phyloP scores from a whole-genome alignment of 1,139 yeast genomes.

The Yamadazyma aaseri region DNA sequence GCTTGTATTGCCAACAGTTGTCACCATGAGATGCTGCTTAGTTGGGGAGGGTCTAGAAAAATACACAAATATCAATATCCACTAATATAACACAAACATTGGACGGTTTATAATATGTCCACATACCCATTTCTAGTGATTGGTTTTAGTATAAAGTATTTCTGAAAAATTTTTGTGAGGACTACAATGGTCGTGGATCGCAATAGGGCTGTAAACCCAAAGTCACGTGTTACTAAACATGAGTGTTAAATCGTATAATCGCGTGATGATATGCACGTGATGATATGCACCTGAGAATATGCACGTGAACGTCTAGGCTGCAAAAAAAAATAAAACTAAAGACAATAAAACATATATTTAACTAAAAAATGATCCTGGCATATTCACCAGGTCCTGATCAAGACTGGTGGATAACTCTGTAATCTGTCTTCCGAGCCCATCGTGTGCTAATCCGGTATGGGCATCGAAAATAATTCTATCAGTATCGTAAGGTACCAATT shows the following conservation, averaged over 20 bases:
- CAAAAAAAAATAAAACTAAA: background rate
- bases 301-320: background rate
- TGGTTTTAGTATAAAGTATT: constrained; percentile 12
- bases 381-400: constrained; percentile 9
- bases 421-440: constrained; percentile 19
- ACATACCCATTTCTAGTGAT: constrained; percentile 21
- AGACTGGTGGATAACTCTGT: constrained; percentile 14
- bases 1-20: too few species aligned
- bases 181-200: background rate
- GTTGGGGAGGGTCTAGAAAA: too few species aligned
- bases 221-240: background rate
- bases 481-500: constrained; percentile 15
- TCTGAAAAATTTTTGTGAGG: constrained; percentile 18
- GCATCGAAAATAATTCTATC: constrained; percentile 24
- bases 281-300: background rate
- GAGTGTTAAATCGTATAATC: background rate
- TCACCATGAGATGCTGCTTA: too few species aligned
- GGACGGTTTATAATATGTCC: background rate
- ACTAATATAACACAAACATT: background rate
- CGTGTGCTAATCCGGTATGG: constrained; percentile 25
- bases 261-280: background rate
- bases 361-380: constrained; percentile 15
- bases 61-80: too few species aligned
- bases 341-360: background rate
- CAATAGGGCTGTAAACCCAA: constrained; percentile 2